These are phyloP conservation scores for Sporobolomyces roseus DNA, from an alignment of 768 basidiomycete species.

Conservation along the genomic window DNA sequence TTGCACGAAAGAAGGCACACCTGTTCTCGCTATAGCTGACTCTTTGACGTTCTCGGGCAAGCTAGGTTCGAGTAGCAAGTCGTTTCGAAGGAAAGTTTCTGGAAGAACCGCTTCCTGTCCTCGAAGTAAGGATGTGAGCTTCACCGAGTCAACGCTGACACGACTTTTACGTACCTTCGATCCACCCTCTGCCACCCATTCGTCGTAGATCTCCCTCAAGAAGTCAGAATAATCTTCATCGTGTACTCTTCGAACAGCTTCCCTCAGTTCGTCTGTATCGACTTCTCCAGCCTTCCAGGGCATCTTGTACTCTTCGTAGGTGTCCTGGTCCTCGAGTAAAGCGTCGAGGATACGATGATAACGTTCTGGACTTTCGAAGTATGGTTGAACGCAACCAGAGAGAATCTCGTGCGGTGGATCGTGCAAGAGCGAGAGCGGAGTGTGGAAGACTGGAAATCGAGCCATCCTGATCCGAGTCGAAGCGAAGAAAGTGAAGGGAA, in stretches of 20 bases:
- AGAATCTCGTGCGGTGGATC: constrained; percentile 49
- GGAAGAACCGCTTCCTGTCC: constrained; percentile 48
- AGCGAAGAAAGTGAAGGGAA: too few species aligned
- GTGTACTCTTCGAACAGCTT: constrained; percentile 42
- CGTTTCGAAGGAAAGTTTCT: constrained; percentile 47
- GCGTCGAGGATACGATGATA: constrained; percentile 43
- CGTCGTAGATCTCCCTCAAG: constrained; percentile 45
- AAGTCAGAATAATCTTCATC: constrained; percentile 45
- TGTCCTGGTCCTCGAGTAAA: constrained; percentile 30
- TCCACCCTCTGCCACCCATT: constrained; percentile 47
- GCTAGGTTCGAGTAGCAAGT: constrained; percentile 30
- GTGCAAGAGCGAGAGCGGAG: constrained; percentile 39
- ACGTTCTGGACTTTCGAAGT: constrained; percentile 48
- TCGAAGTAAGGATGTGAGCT: too few species aligned
- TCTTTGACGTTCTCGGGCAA: background rate
- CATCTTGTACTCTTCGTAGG: constrained; percentile 6
- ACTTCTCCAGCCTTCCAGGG: constrained; percentile 7
- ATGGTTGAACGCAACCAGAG: constrained; percentile 45
- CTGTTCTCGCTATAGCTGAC: constrained; percentile 13
- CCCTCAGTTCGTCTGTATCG: constrained; percentile 20
- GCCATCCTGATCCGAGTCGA: too few species aligned
- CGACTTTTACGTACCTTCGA: constrained; percentile 37
- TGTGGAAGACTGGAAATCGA: constrained; percentile 32
- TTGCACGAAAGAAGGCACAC: too few species aligned
- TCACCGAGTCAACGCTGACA: background rate